phyloP scores from a whole-genome alignment of 805 yeast genomes.

The Kluyveromyces starmeri region DNA sequence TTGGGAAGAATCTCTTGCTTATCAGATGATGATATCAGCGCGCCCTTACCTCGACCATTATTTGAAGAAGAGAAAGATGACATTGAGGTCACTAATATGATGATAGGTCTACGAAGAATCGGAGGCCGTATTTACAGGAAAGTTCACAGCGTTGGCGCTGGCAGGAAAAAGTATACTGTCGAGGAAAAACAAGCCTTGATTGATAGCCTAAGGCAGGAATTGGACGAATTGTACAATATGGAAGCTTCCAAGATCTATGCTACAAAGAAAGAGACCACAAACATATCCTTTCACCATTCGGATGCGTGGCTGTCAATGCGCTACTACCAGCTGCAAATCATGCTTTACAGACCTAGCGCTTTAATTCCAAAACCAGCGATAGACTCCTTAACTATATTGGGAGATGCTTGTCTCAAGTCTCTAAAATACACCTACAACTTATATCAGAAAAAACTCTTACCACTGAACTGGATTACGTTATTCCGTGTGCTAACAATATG shows the following conservation, averaged over 20 bases:
- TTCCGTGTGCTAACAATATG: conserved; percentile 40
- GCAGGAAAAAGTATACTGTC: conserved; percentile 21
- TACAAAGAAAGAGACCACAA: conserved; percentile 13
- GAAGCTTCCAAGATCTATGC: conserved; percentile 21
- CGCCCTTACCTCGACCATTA: conserved; percentile 34
- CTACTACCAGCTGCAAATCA: conserved; percentile 38
- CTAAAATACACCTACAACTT: conserved; percentile 38
- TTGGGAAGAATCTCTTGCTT: conserved; percentile 42
- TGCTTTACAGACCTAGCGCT: conserved; percentile 42
- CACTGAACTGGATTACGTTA: conserved; percentile 42
- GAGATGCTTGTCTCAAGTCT: conserved; percentile 38
- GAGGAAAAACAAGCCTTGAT: conserved; percentile 31
- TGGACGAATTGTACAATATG: conserved; percentile 22
- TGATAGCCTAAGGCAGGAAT: conserved; percentile 27
- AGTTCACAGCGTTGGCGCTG: conserved; percentile 39
- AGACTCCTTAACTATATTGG: conserved; percentile 34
- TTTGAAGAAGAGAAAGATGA: conserved; percentile 35
- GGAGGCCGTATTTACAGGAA: conserved; percentile 39
- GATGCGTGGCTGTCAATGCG: conserved; percentile 32
- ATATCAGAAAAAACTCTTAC: conserved; percentile 36
- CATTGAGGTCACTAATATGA: conserved; percentile 32
- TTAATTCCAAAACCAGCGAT: conserved; percentile 37
- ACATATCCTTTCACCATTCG: conserved; percentile 29
- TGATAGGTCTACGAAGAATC: conserved; percentile 37
- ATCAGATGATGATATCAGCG: conserved; percentile 42